Evolutionary conservation across 2,329 filamentous ascomycete genomes (phyloP).

Genomic region (Monosporascus sp.): DNA sequence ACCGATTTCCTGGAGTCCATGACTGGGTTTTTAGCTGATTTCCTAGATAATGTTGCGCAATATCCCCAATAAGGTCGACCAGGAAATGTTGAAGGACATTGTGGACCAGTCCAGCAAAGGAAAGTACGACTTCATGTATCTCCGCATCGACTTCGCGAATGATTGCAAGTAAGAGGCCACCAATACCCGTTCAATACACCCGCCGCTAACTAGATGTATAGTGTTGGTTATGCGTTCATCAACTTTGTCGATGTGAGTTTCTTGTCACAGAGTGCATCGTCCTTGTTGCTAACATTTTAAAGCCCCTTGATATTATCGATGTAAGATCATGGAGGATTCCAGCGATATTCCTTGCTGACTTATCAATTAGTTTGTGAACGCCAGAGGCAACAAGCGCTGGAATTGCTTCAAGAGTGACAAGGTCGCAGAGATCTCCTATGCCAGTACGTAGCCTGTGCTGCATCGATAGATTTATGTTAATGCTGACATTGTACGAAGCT

Average conservation of each 20-base stretch:
- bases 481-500: conserved; percentile 43
- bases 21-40: conserved; percentile 4
- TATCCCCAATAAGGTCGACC: conserved; percentile 84
- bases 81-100: conserved; percentile 69
- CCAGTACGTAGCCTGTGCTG: conserved; percentile 56
- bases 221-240: conserved; percentile 95
- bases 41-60: conserved; percentile 85
- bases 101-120: conserved; percentile 75
- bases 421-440: conserved; percentile 85
- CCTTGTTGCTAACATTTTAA: conserved; percentile 36
- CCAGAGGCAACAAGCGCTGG: conserved; percentile 68
- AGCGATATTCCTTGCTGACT: conserved; percentile 17
- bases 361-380: conserved; percentile 59
- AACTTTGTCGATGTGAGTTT: conserved; percentile 76
- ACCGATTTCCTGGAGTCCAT: conserved; percentile 12
- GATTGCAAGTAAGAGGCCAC: conserved; percentile 67
- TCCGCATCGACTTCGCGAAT: conserved; percentile 83
- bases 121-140: conserved; percentile 90
- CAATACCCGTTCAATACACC: neutral
- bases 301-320: conserved; percentile 69
- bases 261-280: conserved; percentile 2
- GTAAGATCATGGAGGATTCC: conserved; percentile 37
- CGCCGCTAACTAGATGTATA: conserved; percentile 33
- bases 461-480: neutral
- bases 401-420: conserved; percentile 80